Evolutionary conservation across 805 yeast species (phyloP), one percentile per base, ranked within the genome.

Genomic region (Saccharomycopsis fibuligera): DNA sequence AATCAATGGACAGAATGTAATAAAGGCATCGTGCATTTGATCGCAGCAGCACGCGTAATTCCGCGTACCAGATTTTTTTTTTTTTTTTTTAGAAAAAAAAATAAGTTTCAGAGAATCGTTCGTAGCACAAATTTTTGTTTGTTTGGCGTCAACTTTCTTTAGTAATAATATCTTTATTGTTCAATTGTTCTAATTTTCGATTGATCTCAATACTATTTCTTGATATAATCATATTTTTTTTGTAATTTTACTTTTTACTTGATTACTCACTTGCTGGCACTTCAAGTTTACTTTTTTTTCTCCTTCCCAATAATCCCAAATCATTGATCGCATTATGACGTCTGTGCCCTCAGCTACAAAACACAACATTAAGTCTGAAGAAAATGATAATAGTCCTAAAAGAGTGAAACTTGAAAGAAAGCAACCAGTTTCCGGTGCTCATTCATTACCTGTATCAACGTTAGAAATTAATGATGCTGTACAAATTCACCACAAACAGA

Each of bases 381-480:
- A 33, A 12, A 16, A 16, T 16, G n/a, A n/a, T n/a, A 33, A n/a
- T 14, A 30, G 31, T 23, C n/a, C 42, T 2, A 51, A 51, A 24
- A 47, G 47, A 37, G 27, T 44, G 8, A 45, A 45, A 35, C 19
- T 51, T 17, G 54, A 51, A 24, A 23, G 37, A n/a, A 48, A 40
- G 21, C 30, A 25, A 9, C 44, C 49, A 14, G 42, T 39, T 22
- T 41, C 53, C 5, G 55, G 55, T 5, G 53, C 50, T 5, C 55
- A 52, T 35, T 41, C 55, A 10, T 25, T 52, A 33, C 55, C 55
- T 10, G 39, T 51, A 17, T 25, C 47, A 12, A 17, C 44, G 5
- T 19, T 37, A 27, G 12, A 12, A 2, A 25, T 37, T 14, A 37
- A 22, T 2, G 45, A 49, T 25, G 51, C 42, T 5, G 22, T 35